phyloP scores from a whole-genome alignment of 306 rosid species.

The Pyrus betulifolia region DNA sequence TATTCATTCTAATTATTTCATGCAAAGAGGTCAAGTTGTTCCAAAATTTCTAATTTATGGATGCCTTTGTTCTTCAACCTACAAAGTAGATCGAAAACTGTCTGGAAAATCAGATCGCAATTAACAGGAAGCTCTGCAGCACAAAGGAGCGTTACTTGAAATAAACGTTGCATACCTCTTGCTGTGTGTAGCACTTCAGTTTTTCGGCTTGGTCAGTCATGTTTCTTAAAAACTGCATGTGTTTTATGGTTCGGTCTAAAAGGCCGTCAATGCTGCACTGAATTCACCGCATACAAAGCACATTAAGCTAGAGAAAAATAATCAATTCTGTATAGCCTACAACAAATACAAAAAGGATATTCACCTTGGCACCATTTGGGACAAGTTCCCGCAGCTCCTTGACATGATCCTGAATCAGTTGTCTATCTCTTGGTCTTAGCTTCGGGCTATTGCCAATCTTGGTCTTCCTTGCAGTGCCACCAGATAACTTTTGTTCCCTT shows the following conservation, averaged over 20 bases:
- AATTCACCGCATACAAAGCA: neutral
- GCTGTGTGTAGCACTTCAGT: conserved; percentile 31
- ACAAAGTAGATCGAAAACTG: too few species aligned
- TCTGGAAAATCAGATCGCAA: too few species aligned
- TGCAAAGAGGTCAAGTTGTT: too few species aligned
- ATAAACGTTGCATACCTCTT: conserved; percentile 32
- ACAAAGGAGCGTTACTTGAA: too few species aligned
- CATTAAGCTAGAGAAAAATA: neutral
- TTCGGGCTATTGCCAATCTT: conserved; percentile 31
- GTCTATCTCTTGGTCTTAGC: conserved; percentile 86
- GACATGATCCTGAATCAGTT: conserved; percentile 81
- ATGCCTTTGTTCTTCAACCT: too few species aligned
- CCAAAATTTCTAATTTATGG: too few species aligned
- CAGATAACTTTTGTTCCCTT: conserved; percentile 30
- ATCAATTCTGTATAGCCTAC: neutral
- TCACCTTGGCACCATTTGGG: conserved; percentile 77
- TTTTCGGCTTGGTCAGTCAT: conserved; percentile 64
- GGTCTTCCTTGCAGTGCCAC: conserved; percentile 30
- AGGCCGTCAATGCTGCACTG: conserved; percentile 97
- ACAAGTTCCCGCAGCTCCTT: conserved; percentile 87
- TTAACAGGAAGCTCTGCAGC: too few species aligned
- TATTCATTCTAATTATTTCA: too few species aligned
- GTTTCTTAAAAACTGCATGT: conserved; percentile 59
- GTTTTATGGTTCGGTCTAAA: conserved; percentile 69
- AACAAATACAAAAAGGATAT: neutral